Base-by-base conservation (phyloP, 2,329 filamentous ascomycete species). In the Myriangium duriaei region DNA sequence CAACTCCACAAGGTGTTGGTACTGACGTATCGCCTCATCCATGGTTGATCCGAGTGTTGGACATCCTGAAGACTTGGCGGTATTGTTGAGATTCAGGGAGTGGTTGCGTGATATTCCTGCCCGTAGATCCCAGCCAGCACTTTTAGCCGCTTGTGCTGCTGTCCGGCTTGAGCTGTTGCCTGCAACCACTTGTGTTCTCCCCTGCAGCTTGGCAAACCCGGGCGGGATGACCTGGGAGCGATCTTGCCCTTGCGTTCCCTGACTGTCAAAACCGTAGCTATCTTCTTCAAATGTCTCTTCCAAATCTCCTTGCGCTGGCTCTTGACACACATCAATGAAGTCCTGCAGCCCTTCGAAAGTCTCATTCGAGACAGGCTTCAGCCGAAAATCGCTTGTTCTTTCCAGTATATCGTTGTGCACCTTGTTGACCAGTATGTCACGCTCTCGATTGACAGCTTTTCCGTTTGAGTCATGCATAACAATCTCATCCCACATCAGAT, bases 371-470 rank as follows among this genome's bases (percentile, higher is more conserved):
- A 75, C 69, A 15, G 75, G 64, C 56, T 87, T 88, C 55, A 84
- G 81, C 50, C 93, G 87, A 63, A 85, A 96, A 47, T 82, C 76
- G 54, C 87, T 91, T 30, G 91, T 85, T 37, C 91, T 77, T 53
- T 96, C 88, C 14, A 96, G 69, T 32, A 93, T 83, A 56, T 96
- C 86, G 49, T 96, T 95, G 65, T 92, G 96, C 2, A 98, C 71
- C 47, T 81, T 85, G 56, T 96, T 88, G 19, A 91, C 84, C 51
- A 87, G 72, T 39, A 77, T 72, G 57, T 98, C 91, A 47, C 81
- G 76, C 16, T 73, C 64, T 37, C 79, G 72, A 49, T 95, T 78
- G 16, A 96, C 86, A 3, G 85, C 67, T 44, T 71, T 74, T 31
- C 84, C 84, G 49, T 80, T 79, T 37, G 71, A 72, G 60, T 98